Percentiles rank a stretch among this genome's conserved stretches.
phyloP scores from a whole-genome alignment of 306 rosid species.

The Oemleria cerasiformis region DNA sequence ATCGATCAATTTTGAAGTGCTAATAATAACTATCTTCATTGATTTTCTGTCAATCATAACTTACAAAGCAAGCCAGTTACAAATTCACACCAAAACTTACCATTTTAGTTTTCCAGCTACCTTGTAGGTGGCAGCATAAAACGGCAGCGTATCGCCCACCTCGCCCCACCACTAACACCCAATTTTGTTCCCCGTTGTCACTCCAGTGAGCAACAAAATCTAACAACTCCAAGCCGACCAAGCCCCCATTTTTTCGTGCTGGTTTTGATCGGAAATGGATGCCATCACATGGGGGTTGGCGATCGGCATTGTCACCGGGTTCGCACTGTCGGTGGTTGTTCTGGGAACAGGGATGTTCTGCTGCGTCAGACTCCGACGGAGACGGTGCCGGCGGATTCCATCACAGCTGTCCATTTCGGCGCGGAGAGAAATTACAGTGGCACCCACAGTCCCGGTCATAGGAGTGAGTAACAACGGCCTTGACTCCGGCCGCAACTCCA shows the following conservation, averaged over 20 bases:
- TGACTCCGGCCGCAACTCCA: neutral
- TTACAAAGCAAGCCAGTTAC: no score
- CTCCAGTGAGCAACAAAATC: no score
- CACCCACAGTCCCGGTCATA: neutral
- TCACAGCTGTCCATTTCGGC: neutral
- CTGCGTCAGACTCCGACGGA: neutral
- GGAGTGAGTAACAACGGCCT: neutral
- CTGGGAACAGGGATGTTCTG: neutral
- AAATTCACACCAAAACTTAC: neutral
- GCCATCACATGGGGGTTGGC: neutral
- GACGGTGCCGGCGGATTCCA: neutral
- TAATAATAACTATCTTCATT: no score
- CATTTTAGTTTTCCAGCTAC: neutral
- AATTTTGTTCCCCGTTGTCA: no score
- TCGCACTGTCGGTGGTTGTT: neutral
- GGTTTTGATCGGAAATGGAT: no score
- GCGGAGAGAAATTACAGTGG: neutral
- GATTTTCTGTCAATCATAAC: no score
- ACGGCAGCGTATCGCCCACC: no score
- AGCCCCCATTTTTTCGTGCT: no score
- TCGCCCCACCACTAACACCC: no score
- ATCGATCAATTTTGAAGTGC: no score
- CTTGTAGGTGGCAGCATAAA: no score
- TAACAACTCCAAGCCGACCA: no score
- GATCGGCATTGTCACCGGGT: neutral